Conservation (phyloP, 164 flowering plant species). For the Piper betle region DNA sequence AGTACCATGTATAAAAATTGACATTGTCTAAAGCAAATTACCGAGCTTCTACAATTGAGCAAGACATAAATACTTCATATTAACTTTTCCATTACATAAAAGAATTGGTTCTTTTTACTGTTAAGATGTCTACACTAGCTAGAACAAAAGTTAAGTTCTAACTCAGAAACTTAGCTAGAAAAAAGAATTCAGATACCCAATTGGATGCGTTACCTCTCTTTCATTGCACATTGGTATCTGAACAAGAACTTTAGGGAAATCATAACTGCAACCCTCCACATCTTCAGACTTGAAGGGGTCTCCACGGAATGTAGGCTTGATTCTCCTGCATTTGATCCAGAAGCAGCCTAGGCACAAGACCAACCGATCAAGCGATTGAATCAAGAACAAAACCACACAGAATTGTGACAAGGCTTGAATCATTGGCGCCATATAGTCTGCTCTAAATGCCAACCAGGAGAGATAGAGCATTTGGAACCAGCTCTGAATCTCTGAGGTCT, state of each 20-base stretch:
- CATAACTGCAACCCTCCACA: constrained; percentile 28
- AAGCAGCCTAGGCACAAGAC: constrained; percentile 65
- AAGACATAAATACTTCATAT: no score
- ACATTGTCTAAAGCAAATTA: no score
- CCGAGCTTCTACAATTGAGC: no score
- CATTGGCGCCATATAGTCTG: constrained; percentile 60
- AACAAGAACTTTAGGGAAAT: constrained; percentile 76
- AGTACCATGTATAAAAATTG: no score
- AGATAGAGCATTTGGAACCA: constrained; percentile 42
- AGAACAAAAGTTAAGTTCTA: no score
- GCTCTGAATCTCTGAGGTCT: constrained; percentile 45
- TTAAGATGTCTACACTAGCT: no score
- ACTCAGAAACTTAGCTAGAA: neutral
- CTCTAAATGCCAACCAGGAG: constrained; percentile 53
- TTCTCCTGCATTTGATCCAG: constrained; percentile 68
- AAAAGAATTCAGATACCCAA: neutral
- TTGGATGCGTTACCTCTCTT: constrained; percentile 46
- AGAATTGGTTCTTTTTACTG: no score
- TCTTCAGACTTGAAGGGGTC: constrained; percentile 41
- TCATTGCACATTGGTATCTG: constrained; percentile 96
- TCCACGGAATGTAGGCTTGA: constrained; percentile 39
- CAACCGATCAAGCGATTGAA: constrained; percentile 67
- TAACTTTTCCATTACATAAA: no score
- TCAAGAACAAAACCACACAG: constrained; percentile 62
- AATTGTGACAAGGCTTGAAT: constrained; percentile 49